Evolutionary conservation across 2,329 filamentous ascomycete genomes (phyloP), one percentile per base, ranked within the genome.

Genomic region (Phaeosphaeria sp.): DNA sequence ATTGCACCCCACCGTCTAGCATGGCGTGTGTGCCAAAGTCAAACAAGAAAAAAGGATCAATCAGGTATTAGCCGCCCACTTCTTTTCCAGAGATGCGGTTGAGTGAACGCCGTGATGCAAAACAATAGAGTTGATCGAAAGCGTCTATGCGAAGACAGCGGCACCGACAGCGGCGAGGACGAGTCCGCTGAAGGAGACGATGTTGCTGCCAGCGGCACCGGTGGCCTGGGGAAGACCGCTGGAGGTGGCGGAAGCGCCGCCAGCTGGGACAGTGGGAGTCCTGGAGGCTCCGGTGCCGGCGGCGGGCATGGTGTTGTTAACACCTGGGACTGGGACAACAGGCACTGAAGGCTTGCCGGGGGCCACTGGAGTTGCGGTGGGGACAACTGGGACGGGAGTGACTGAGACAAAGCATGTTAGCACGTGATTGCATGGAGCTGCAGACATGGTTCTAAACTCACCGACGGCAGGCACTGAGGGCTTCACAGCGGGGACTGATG

Each of bases 181-280:
- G 22, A 74, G 55, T 22, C 65, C 67, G 42, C 72, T 72, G 61
- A 74, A 59, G 33, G 72, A 73, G 64, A 65, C 63, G 50, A 71
- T 57, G 65, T 67, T 72, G 64, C 53, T 58, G 7, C 59, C 42
- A 36, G 72, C 72, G 17, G 64, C 73, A 58, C 68, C 71, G 23
- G 62, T 65, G 11, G 59, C 50, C 56, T 63, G 50, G 9, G 71
- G 62, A 39, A 59, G 30, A 2, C 50, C 44, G 10, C 55, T 48
- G 54, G 54, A 46, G 54, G 54, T 36, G 43, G 59, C 59, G 54
- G 54, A 46, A 52, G 54, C 36, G 43, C 58, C 59, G 42, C 41
- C 39, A 18, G 43, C 56, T 48, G 54, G 61, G 63, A 47, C 58
- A 54, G 30, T 58, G 43, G 44, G 30, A 25, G 10, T 43, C 53